Base-by-base conservation (phyloP, 2,329 filamentous ascomycete species). In the Clonostachys rhizophaga region DNA sequence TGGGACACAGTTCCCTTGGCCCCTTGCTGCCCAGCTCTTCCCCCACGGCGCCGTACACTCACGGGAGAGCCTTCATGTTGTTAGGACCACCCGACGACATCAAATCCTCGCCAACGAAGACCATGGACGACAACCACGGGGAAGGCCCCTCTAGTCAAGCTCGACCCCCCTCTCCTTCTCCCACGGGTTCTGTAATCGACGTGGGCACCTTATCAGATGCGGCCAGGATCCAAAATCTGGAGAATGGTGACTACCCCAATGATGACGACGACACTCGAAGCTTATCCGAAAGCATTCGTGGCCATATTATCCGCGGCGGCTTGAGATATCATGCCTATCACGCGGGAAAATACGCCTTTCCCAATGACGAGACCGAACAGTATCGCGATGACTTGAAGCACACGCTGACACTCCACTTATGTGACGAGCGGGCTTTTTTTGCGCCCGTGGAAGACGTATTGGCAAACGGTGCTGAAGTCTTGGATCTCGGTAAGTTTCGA, bases 401-500 rank as follows among this genome's bases (percentile, higher is more conserved):
- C 48, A 55, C 63, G 34, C 54, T 72, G 50, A 68, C 66, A 4
- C 51, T 69, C 5, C 61, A 68, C 8, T 46, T 72, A 13, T 69
- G 66, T 40, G 63, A 65, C 8, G 68, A 66, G 5, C 61, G 58
- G 40, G 63, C 66, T 34, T 76, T 75, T 49, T 68, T 68, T 49
- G 65, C 74, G 3, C 75, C 75, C 0, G 56, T 77, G 13, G 62
- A 69, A 10, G 54, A 63, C 2, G 39, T 55, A 7, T 50, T 78
- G 33, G 56, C 62, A 40, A 49, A 51, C 4, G 73, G 72, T 1
- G 72, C 59, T 0, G 60, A 69, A 43, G 69, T 77, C 4, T 64
- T 76, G 18, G 75, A 78, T 50, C 53, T 78, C 17, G 75, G 74
- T 68, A 57, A 47, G 66, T 63, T 6, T 14, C 24, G 24, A 30